Percentiles rank a stretch among this genome's conserved stretches.
phyloP scores from a whole-genome alignment of 73 alveolate species.

The Uronychia setigera region DNA sequence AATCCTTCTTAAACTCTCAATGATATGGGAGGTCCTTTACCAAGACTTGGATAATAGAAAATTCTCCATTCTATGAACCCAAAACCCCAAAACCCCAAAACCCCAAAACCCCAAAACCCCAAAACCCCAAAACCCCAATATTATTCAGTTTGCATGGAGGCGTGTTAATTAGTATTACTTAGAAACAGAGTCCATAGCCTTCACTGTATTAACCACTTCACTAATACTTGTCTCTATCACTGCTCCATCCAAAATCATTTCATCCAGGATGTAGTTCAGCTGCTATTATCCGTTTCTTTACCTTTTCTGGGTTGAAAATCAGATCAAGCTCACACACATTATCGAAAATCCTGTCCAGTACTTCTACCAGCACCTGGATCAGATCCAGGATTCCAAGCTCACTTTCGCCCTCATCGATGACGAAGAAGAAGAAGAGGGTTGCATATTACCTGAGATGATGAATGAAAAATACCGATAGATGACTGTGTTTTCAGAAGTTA shows the following conservation, averaged over 20 bases:
- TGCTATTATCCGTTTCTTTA: background rate
- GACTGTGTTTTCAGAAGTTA: conserved; percentile 75
- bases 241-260: conserved; percentile 75
- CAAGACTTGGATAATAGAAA: too few relatives aligned
- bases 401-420: conserved; percentile 94
- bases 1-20: too few relatives aligned
- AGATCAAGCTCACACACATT: conserved; percentile 95
- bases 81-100: too few relatives aligned
- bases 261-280: conserved; percentile 85
- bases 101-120: too few relatives aligned
- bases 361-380: conserved; percentile 93
- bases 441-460: conserved; percentile 79
- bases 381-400: conserved; percentile 90
- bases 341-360: conserved; percentile 86
- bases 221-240: conserved; percentile 64
- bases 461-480: conserved; percentile 45
- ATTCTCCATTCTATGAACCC: too few relatives aligned
- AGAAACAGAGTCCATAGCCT: background rate
- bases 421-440: conserved; percentile 83
- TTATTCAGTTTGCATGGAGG: too few relatives aligned
- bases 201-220: conserved; percentile 22
- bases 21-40: too few relatives aligned
- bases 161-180: background rate
- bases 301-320: conserved; percentile 92
- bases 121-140: too few relatives aligned